Evolutionary conservation across 441 rosid species (phyloP).

Genomic region (Erysimum cheiri): DNA sequence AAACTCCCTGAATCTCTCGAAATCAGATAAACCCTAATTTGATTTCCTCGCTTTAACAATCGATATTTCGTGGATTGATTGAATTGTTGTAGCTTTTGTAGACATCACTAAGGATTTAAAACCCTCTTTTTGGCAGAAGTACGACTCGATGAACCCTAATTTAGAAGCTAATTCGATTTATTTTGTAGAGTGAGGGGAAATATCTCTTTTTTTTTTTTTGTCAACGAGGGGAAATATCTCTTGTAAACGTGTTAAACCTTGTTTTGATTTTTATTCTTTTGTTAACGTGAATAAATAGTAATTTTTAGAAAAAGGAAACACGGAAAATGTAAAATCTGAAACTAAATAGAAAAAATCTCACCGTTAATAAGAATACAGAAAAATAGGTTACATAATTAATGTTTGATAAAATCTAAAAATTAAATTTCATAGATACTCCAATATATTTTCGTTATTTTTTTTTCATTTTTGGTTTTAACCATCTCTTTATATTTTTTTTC

Average conservation of each 20-base stretch:
- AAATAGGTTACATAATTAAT: not conserved
- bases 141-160: conserved; percentile 31
- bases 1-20: not conserved
- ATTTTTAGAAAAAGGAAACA: not conserved
- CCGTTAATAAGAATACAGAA: not conserved
- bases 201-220: too few relatives aligned
- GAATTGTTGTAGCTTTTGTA: conserved; percentile 16
- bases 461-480: too few relatives aligned
- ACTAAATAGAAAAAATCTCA: not conserved
- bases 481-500: too few relatives aligned
- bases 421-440: not conserved
- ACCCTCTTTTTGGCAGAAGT: not conserved
- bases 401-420: not conserved
- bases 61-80: conserved; percentile 12
- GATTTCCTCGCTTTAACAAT: conserved; percentile 9
- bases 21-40: conserved; percentile 26
- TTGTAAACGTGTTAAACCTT: conserved; percentile 8
- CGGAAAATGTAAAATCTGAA: not conserved
- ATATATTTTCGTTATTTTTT: too few relatives aligned
- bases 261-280: not conserved
- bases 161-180: not conserved
- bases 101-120: not conserved
- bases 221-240: too few relatives aligned
- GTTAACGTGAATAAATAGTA: not conserved
- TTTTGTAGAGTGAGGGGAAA: not conserved